Evolutionary conservation across 768 basidiomycete species (phyloP).

Genomic region (Trametes cingulata): DNA sequence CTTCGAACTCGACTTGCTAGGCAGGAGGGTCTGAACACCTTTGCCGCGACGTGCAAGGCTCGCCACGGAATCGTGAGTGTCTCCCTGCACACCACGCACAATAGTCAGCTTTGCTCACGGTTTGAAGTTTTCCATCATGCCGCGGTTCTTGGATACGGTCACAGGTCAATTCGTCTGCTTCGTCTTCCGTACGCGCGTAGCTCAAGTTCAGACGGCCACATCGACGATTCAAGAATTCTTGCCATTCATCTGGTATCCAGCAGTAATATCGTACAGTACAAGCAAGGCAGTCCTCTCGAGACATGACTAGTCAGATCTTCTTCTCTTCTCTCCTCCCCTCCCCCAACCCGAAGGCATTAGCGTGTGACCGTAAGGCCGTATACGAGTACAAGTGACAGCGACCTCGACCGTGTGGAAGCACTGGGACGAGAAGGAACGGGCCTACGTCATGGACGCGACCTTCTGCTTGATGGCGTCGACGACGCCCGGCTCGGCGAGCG

Average conservation of each 20-base stretch:
- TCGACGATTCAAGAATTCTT: too few species aligned
- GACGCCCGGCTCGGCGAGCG: constrained; percentile 84
- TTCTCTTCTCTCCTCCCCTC: neutral
- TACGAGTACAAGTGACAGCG: neutral
- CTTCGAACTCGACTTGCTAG: too few species aligned
- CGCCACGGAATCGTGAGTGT: too few species aligned
- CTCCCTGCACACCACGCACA: too few species aligned
- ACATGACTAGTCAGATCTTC: neutral
- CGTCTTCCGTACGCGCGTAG: too few species aligned
- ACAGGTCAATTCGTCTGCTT: too few species aligned
- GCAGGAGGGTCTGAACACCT: too few species aligned
- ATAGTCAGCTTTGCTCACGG: too few species aligned
- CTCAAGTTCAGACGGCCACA: too few species aligned
- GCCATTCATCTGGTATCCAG: constrained; percentile 11
- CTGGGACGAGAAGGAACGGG: neutral
- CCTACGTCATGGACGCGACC: constrained; percentile 44
- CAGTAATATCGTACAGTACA: constrained; percentile 19
- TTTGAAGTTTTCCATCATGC: too few species aligned
- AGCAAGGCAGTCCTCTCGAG: neutral
- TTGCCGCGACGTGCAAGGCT: too few species aligned
- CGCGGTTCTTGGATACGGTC: too few species aligned
- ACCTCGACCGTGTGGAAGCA: neutral
- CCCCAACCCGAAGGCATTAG: neutral
- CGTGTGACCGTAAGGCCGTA: neutral
- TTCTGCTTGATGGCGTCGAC: constrained; percentile 85